Base-by-base conservation (phyloP, 192 early-diverging fungal species). In the Coemansia sp. region DNA sequence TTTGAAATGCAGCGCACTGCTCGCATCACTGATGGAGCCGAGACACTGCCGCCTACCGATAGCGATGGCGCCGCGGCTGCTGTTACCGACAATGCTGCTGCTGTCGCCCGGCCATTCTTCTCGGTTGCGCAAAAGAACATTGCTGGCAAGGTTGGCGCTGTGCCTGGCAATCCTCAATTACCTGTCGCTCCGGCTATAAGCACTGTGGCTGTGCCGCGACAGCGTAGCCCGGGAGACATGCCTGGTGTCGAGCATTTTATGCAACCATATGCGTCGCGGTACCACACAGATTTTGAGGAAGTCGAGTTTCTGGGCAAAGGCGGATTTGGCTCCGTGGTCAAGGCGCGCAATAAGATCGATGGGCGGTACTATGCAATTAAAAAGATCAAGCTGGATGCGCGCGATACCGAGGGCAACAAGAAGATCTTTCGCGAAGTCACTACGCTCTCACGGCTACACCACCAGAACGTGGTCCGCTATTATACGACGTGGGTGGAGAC, bases 301-400 rank as follows among this genome's bases (percentile, higher is more conserved):
- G 85, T 92, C 52, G 88, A 87, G 65, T 92, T 90, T 50, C 68
- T 92, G 26, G 90, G 89, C 11, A 85, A 85, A 67, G 88, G 94
- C 5, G 94, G 94, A 3, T 98, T 95, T 85, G 95, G 95, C n/a
- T 88, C 90, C 59, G 95, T 98, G 0, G 90, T 96, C 36, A 98
- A 98, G 69, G 93, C 93, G 1, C 85, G 92, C 14, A 95, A 98
- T 66, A 79, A 83, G 31, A 85, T 97, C 0, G 94, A 92, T 66
- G 87, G 84, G 0, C 79, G 87, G 38, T 87, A 88, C 59, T 98
- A 96, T 69, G 93, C 94, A 9, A 91, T 98, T 65, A 98, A 98
- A 62, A 95, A 92, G 73, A 92, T 98, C 60, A 85, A 85, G 55
- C 78, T 96, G 64, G 88, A 94, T 70, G 88, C 90, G 39, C 85